Percentiles rank a stretch among this genome's conserved stretches.
Evolutionary conservation across 1,284 basidiomycete species (phyloP).

Genomic region (Ganoderma sp.): DNA sequence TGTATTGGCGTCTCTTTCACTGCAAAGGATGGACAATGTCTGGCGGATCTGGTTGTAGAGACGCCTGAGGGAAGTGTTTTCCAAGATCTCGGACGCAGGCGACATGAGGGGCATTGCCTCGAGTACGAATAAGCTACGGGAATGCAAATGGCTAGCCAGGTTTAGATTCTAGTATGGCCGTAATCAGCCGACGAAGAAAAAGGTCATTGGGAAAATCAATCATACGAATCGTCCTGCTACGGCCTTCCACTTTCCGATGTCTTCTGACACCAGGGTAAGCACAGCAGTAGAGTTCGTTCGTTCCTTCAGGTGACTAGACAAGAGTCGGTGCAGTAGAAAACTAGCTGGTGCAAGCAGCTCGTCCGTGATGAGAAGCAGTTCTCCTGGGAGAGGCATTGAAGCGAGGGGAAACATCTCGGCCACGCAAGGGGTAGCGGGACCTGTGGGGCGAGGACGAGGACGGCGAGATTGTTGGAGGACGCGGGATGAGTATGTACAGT

Average conservation of each 20-base stretch:
- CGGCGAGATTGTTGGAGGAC: too few relatives aligned
- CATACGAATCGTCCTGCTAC: slow-evolving; percentile 66
- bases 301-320: slow-evolving; percentile 59
- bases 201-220: slow-evolving; percentile 14
- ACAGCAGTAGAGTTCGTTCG: slow-evolving; percentile 46
- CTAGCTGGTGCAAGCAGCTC: slow-evolving; percentile 69
- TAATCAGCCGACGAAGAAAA: slow-evolving; percentile 7
- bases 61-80: slow-evolving; percentile 38
- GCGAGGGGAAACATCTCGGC: slow-evolving; percentile 51
- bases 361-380: slow-evolving; percentile 67
- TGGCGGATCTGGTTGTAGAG: slow-evolving; percentile 45
- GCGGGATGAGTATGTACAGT: too few relatives aligned
- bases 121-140: slow-evolving; percentile 56
- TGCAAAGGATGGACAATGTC: slow-evolving; percentile 23
- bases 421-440: neutral
- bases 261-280: slow-evolving; percentile 63
- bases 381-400: slow-evolving; percentile 50
- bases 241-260: slow-evolving; percentile 62
- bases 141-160: slow-evolving; percentile 50
- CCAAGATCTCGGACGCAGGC: slow-evolving; percentile 28
- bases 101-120: slow-evolving; percentile 47
- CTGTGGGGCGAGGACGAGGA: too few relatives aligned
- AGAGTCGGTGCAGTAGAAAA: slow-evolving; percentile 62
- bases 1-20: slow-evolving; percentile 21
- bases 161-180: slow-evolving; percentile 55